These are phyloP conservation scores for Alternaria panax DNA, from an alignment of 2,329 filamentous ascomycete species.

Conservation along the genomic window DNA sequence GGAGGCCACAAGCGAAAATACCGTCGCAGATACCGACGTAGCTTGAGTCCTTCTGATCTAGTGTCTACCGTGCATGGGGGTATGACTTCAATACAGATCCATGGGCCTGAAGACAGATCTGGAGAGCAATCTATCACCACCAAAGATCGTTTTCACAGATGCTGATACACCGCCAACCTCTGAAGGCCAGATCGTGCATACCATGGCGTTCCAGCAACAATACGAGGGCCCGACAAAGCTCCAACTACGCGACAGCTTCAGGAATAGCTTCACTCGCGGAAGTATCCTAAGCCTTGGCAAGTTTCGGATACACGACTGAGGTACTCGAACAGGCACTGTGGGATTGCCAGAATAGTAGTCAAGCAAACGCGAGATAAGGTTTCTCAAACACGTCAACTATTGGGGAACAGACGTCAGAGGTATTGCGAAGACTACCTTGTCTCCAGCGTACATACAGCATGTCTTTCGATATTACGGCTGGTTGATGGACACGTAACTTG, in stretches of 20 bases:
- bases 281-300: slow-evolving; percentile 26
- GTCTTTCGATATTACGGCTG: too few relatives aligned
- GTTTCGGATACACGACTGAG: slow-evolving; percentile 5
- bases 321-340: background rate
- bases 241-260: slow-evolving; percentile 30
- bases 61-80: slow-evolving; percentile 18
- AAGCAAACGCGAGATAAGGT: background rate
- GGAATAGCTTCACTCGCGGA: slow-evolving; percentile 28
- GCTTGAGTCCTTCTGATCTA: slow-evolving; percentile 27
- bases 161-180: slow-evolving; percentile 2
- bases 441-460: background rate
- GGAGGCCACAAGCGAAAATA: slow-evolving; percentile 20
- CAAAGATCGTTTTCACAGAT: slow-evolving; percentile 1
- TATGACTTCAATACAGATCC: slow-evolving; percentile 22
- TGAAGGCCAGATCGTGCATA: slow-evolving; percentile 25
- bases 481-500: background rate
- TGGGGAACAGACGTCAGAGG: too few relatives aligned
- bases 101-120: slow-evolving; percentile 8
- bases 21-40: slow-evolving; percentile 31
- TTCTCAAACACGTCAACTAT: too few relatives aligned
- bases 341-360: background rate
- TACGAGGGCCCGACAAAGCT: slow-evolving; percentile 26
- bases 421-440: background rate
- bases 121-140: background rate
- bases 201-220: slow-evolving; percentile 27